Base-by-base conservation (phyloP, 306 rosid genomes). In the Calophaca sinica region DNA sequence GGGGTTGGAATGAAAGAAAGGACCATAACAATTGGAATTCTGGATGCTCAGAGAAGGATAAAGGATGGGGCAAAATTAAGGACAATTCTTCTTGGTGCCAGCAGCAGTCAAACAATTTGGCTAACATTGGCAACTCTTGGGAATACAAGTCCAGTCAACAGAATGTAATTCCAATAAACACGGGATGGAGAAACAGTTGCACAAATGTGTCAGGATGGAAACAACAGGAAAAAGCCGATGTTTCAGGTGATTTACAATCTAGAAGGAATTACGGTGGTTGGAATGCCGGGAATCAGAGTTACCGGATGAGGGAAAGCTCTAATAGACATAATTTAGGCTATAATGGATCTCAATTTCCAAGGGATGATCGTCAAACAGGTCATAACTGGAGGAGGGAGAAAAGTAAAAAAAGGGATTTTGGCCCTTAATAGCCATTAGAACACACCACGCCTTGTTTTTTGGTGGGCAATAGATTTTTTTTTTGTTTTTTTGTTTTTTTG, bases 331-430 rank as follows among this genome's bases (percentile, higher is more conserved):
- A 46, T 39, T 38, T 38, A 2, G 85, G 81, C 29, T 61, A 74
- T 50, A 74, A 68, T 71, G 75, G 80, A 67, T 79, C 84, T 67
- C 84, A 86, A 52, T 78, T 68, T 78, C 86, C 46, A 73, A 81
- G 86, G 59, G 82, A 79, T 49, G 80, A 79, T 35, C 66, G 53
- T 71, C 86, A 81, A 81, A 77, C 75, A 4, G 83, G 70, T 52
- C 67, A 75, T 49, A 20, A 66, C 77, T 76, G 86, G 90, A 79
- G 84, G 72, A 74, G 85, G 75, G 89, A 62, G 32, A 76, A 70
- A 59, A 68, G 84, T 32, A 82, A 65, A 62, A 84, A 80, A 84
- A 81, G 87, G 83, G 77, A 71, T 69, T 89, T 84, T 49, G 28
- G 68, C 42, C 49, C 26, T 42, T 77, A 68, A 77, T 78, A 81